Percentiles rank a stretch among this genome's conserved stretches.
phyloP scores from a whole-genome alignment of 73 alveolate species.

The Uronychia binucleata region DNA sequence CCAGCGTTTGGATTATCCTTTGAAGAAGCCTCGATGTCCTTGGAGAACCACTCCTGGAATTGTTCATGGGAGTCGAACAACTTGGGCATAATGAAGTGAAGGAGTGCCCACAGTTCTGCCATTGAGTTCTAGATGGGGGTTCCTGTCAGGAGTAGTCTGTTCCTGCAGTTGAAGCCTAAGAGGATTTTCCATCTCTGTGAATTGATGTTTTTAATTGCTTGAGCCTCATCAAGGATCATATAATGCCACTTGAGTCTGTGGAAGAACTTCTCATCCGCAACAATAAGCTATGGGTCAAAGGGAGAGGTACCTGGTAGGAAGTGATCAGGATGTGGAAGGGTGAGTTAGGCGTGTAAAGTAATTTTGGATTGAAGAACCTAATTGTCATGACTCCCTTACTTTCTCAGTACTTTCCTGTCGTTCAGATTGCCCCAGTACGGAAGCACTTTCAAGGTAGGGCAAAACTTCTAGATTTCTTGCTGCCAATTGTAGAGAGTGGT shows the following conservation, averaged over 20 bases:
- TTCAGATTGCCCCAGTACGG: conserved; percentile 97
- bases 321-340: conserved; percentile 94
- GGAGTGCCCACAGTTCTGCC: conserved; percentile 99
- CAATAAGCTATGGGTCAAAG: no score
- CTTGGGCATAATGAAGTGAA: conserved; percentile 98
- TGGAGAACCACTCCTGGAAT: conserved; percentile 99
- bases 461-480: conserved; percentile 89
- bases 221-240: conserved; percentile 98
- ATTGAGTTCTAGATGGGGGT: conserved; percentile 98
- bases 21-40: conserved; percentile 97
- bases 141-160: conserved; percentile 96
- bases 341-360: conserved; percentile 83
- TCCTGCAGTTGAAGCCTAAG: conserved; percentile 92
- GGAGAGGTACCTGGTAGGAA: no score
- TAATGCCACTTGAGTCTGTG: conserved; percentile 95
- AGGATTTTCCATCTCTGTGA: conserved; percentile 96
- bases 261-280: conserved; percentile 88
- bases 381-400: background rate
- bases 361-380: conserved; percentile 88
- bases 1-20: conserved; percentile 84
- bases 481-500: conserved; percentile 96
- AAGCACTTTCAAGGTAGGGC: conserved; percentile 94
- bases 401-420: conserved; percentile 93
- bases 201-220: conserved; percentile 95
- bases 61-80: conserved; percentile 96